These are phyloP conservation scores for Hericium rajendrae DNA, from an alignment of 768 basidiomycete genomes.

Conservation along the genomic window DNA sequence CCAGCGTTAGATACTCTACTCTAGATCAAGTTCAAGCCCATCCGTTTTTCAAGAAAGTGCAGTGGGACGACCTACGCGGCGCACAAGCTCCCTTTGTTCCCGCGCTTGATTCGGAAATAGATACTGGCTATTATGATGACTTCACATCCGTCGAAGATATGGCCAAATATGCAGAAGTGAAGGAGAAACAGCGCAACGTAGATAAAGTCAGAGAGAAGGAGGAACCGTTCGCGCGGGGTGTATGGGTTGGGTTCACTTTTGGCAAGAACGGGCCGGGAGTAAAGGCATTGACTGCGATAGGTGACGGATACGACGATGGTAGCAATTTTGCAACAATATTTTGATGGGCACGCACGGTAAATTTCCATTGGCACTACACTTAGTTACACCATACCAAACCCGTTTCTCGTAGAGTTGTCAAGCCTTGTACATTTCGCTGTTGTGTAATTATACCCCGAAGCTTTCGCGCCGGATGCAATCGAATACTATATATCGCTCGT, in stretches of 20 bases:
- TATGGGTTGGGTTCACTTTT: conserved; percentile 90
- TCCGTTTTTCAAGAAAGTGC: conserved; percentile 70
- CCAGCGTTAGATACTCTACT: conserved; percentile 68
- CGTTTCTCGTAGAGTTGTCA: background rate
- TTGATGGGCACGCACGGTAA: conserved; percentile 5
- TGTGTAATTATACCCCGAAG: background rate
- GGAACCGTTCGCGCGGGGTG: conserved; percentile 57
- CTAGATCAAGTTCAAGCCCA: conserved; percentile 65
- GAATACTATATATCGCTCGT: background rate
- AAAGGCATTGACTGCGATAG: conserved; percentile 25
- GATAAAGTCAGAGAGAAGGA: conserved; percentile 87
- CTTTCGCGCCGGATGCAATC: no score
- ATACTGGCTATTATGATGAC: conserved; percentile 93
- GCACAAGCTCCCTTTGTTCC: conserved; percentile 87
- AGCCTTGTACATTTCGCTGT: background rate
- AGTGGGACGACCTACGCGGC: conserved; percentile 74
- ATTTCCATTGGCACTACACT: no score
- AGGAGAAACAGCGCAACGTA: conserved; percentile 93
- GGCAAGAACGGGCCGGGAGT: conserved; percentile 74
- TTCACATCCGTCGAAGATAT: conserved; percentile 86
- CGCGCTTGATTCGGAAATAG: conserved; percentile 85
- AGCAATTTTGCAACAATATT: conserved; percentile 28
- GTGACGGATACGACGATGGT: conserved; percentile 18
- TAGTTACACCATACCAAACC: no score
- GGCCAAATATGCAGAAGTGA: conserved; percentile 98